phyloP scores from a whole-genome alignment of 78 protist genomes.

The Bigelowiella natans region DNA sequence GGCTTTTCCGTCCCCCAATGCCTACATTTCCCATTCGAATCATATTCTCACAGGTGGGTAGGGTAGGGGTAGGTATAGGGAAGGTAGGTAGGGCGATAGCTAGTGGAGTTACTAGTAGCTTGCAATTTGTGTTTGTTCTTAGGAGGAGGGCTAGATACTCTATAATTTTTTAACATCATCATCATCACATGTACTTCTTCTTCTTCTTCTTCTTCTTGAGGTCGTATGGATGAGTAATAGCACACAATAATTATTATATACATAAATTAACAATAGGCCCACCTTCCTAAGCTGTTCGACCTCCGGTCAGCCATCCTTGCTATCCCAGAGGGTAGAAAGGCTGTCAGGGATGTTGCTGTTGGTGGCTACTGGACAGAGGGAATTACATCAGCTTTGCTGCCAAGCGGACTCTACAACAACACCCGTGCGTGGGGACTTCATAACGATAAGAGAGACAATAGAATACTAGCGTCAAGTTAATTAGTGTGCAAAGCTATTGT shows the following conservation, averaged over 20 bases:
- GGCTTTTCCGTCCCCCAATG: neutral
- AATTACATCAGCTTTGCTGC: neutral
- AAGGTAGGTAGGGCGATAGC: too few species aligned
- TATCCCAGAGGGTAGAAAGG: neutral
- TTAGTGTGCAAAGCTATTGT: too few species aligned
- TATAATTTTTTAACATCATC: neutral
- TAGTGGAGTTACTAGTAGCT: too few species aligned
- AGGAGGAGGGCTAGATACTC: too few species aligned
- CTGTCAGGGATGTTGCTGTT: neutral
- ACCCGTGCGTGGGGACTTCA: too few species aligned
- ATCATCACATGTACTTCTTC: neutral
- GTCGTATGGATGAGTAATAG: too few species aligned
- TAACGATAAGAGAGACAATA: too few species aligned
- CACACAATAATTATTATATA: too few species aligned
- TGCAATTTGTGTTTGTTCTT: too few species aligned
- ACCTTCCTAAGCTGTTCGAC: neutral
- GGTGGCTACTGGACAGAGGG: neutral
- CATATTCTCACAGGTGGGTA: neutral
- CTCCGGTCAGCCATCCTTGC: neutral
- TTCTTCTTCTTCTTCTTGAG: too few species aligned
- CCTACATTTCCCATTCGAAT: neutral
- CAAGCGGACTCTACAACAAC: neutral
- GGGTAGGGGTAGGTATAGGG: too few species aligned
- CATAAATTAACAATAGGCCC: neutral
- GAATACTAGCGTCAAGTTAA: too few species aligned